Conservation (phyloP, 140 eudicot genomes). For the Bidens hawaiensis region DNA sequence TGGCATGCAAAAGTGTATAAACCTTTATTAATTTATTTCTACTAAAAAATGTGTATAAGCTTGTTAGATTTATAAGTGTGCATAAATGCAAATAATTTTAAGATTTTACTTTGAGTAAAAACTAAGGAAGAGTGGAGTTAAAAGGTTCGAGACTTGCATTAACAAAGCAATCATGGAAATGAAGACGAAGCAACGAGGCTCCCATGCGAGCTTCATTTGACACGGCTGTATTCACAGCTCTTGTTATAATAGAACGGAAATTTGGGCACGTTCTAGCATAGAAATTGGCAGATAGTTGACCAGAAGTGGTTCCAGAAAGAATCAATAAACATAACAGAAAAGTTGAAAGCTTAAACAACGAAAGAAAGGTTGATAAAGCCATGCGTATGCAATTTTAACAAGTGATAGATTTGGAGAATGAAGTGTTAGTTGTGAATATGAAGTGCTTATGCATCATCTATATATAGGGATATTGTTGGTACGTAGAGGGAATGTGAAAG, state of each 20-base stretch:
- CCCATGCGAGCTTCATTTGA: slow-evolving; percentile 75
- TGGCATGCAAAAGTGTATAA: background rate
- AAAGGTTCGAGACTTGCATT: slow-evolving; percentile 40
- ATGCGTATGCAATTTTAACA: slow-evolving; percentile 12
- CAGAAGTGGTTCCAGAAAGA: slow-evolving; percentile 32
- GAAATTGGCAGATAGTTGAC: slow-evolving; percentile 58
- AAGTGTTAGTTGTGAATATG: slow-evolving; percentile 11
- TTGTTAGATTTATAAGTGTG: background rate
- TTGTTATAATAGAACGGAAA: slow-evolving; percentile 30
- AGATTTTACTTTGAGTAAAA: background rate
- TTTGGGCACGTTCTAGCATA: slow-evolving; percentile 57
- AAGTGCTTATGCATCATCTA: slow-evolving; percentile 11
- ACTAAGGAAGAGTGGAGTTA: background rate
- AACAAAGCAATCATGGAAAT: slow-evolving; percentile 84
- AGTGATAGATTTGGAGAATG: background rate
- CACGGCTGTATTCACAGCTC: slow-evolving; percentile 54
- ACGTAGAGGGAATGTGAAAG: background rate
- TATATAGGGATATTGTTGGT: slow-evolving; percentile 4
- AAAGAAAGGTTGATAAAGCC: slow-evolving; percentile 25
- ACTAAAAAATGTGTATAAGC: background rate
- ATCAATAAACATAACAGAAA: slow-evolving; percentile 15
- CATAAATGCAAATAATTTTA: no score
- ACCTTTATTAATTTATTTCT: background rate
- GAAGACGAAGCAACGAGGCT: slow-evolving; percentile 87
- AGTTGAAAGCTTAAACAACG: slow-evolving; percentile 9